Evolutionary conservation across 805 yeast species (phyloP).

Genomic region (Lipomyces yamadae): DNA sequence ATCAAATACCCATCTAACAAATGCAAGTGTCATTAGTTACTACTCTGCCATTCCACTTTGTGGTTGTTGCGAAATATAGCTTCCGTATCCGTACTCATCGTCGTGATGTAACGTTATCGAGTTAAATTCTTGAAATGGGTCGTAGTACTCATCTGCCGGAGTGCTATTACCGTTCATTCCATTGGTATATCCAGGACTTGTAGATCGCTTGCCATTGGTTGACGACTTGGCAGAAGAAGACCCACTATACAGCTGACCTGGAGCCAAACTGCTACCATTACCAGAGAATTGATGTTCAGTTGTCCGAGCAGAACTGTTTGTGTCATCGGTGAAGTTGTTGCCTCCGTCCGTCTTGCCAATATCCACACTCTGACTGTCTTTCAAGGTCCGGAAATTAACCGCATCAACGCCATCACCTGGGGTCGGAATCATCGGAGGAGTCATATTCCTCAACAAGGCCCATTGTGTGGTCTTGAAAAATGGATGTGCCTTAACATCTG

Average conservation of each 20-base stretch:
- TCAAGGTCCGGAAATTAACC: slow-evolving; percentile 39
- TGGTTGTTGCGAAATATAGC: neutral
- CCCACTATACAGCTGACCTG: neutral
- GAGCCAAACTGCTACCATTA: neutral
- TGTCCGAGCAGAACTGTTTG: neutral
- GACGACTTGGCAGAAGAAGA: slow-evolving; percentile 13
- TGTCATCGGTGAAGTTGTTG: slow-evolving; percentile 11
- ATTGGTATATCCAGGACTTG: slow-evolving; percentile 9
- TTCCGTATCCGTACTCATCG: slow-evolving; percentile 50
- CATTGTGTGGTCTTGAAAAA: slow-evolving; percentile 92
- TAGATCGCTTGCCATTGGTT: slow-evolving; percentile 9
- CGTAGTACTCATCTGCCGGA: slow-evolving; percentile 52
- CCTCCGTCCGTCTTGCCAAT: slow-evolving; percentile 38
- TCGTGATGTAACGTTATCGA: slow-evolving; percentile 85
- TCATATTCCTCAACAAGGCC: slow-evolving; percentile 90
- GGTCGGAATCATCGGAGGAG: slow-evolving; percentile 95
- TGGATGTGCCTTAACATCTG: slow-evolving; percentile 88
- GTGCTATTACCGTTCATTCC: slow-evolving; percentile 18
- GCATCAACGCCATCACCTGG: slow-evolving; percentile 63
- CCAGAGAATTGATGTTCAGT: neutral
- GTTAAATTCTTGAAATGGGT: slow-evolving; percentile 84
- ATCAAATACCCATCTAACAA: neutral
- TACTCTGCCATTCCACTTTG: neutral
- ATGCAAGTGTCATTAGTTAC: neutral
- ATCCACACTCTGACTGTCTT: slow-evolving; percentile 45